A percentile compares a stretch with the other conserved stretches of the same genome.
Conservation (phyloP, 148 eudicot genomes). For the Oxyria digyna region DNA sequence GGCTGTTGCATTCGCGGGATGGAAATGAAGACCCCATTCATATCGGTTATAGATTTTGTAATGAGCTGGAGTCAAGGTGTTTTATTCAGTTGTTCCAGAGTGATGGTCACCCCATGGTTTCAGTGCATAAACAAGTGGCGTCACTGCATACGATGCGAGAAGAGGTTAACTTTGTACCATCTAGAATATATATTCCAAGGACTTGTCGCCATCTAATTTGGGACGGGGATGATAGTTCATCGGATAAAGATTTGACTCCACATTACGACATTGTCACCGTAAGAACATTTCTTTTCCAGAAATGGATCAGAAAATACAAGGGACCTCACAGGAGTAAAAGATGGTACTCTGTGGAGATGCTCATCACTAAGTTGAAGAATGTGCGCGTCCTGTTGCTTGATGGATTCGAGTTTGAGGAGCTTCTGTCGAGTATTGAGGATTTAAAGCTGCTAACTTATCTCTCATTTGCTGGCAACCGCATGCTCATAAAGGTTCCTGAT, state of each 20-base stretch:
- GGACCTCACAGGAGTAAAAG: too few species aligned
- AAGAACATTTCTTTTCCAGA: neutral
- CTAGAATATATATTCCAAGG: too few species aligned
- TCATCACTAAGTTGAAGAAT: neutral
- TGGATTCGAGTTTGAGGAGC: neutral
- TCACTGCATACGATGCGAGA: neutral
- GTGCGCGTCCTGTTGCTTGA: constrained; percentile 12
- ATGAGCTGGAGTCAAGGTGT: constrained; percentile 7
- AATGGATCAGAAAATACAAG: neutral
- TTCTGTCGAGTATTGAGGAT: constrained; percentile 9
- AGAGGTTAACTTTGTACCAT: too few species aligned
- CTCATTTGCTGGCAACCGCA: neutral
- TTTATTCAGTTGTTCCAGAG: constrained; percentile 5
- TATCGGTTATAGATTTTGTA: constrained; percentile 11
- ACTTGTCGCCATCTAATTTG: neutral
- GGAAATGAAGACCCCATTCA: constrained; percentile 9
- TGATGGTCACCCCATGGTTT: neutral
- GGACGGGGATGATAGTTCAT: too few species aligned
- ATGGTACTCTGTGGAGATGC: neutral
- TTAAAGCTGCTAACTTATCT: constrained; percentile 18
- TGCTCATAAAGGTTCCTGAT: neutral
- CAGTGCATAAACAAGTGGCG: too few species aligned
- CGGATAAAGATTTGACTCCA: too few species aligned
- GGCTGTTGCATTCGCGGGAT: neutral
- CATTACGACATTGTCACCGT: too few species aligned